Conservation (phyloP, 208 protist species). For the Trypanosoma platydactyli region DNA sequence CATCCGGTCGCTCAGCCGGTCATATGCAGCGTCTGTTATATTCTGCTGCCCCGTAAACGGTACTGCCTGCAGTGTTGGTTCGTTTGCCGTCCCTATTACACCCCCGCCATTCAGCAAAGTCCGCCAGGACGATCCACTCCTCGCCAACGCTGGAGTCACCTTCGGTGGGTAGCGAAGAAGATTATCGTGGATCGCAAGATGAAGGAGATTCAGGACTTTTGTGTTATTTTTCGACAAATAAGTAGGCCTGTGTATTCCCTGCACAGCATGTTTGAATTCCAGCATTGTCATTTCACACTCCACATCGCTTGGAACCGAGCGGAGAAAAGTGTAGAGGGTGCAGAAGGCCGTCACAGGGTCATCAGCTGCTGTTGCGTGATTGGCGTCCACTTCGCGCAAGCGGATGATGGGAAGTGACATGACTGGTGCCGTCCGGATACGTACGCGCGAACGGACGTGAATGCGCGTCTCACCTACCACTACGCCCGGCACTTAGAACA, state of each 20-base stretch:
- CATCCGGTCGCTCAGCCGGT: background rate
- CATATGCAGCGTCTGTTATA: background rate
- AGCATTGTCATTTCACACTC: slow-evolving; percentile 54
- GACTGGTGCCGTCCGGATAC: background rate
- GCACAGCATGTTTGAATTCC: slow-evolving; percentile 45
- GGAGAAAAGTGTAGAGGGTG: slow-evolving; percentile 82
- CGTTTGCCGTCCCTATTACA: background rate
- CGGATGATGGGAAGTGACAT: slow-evolving; percentile 73
- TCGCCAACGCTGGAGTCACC: slow-evolving; percentile 37
- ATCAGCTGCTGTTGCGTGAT: slow-evolving; percentile 43
- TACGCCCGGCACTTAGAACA: background rate
- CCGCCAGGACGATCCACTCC: slow-evolving; percentile 18
- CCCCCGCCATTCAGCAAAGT: slow-evolving; percentile 1
- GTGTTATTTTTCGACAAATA: slow-evolving; percentile 30
- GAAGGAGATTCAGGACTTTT: slow-evolving; percentile 41
- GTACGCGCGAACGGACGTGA: background rate
- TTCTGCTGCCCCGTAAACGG: background rate
- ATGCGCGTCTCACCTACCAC: too few species aligned
- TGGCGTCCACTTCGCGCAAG: slow-evolving; percentile 38
- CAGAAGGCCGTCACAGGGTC: slow-evolving; percentile 55
- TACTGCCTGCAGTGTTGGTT: background rate
- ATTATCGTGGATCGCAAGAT: slow-evolving; percentile 41
- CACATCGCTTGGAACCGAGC: slow-evolving; percentile 45
- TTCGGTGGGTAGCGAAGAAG: slow-evolving; percentile 49
- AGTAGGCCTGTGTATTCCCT: slow-evolving; percentile 18